Base-by-base conservation (phyloP, 768 basidiomycete species). In the Lactifluus echinatus region DNA sequence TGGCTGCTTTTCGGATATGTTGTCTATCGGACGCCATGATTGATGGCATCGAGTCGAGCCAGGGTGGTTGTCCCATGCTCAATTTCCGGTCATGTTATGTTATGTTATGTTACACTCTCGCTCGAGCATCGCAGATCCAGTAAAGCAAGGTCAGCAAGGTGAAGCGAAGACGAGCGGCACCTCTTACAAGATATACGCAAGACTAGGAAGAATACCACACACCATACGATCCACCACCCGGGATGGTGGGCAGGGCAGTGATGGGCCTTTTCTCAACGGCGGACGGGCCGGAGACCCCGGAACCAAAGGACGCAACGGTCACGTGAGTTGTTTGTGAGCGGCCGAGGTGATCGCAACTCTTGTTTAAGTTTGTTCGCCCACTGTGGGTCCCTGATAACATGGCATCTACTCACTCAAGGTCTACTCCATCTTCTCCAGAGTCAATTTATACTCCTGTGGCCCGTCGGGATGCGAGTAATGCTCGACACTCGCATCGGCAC, bases 371-470 rank as follows among this genome's bases (percentile, higher is more conserved):
- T 34, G 43, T 55, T 23, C 19, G 6, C 17, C 7, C 29, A 14
- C 24, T 39, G 36, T 4, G 1, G 4, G 4, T 12, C n/a, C 7
- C 40, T 19, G 42, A 56, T 44, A 54, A 45, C 52, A 59, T 59
- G 53, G 48, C 44, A 49, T 59, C 58, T 12, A 44, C 58, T 24
- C 57, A 37, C 28, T 36, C 56, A 8, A 46, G 49, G 17, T 61
- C 60, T 23, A 43, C 28, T n/a, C 51, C 55, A 42, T 56, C 58
- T 8, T 54, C 57, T 28, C 46, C 54, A 1, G 42, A 58, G 19
- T 34, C 53, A 4, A 56, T 64, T 33, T 53, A 24, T 19, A 42
- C 54, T 33, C 61, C 47, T 33, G 58, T 34, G 44, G 40, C 61
- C 21, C 54, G 54, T 37, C 36, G 54, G 3, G 58, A 60, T 33